Base-by-base conservation (phyloP, 768 basidiomycete species). In the Tulasnella sp. region DNA sequence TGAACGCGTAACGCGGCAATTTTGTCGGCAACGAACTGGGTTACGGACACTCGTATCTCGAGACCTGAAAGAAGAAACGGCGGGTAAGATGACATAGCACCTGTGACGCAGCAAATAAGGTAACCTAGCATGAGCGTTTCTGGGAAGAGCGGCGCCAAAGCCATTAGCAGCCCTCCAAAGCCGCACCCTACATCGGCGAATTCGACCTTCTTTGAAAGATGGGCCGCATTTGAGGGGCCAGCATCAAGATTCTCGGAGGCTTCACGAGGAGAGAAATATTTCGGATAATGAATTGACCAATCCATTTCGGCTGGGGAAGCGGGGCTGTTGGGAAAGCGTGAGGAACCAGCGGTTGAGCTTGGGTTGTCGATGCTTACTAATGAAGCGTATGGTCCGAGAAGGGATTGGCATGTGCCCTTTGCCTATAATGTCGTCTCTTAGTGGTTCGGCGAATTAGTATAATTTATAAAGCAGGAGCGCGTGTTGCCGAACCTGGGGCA, bases 141-240 rank as follows among this genome's bases (percentile, higher is more conserved):
- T 9, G 98, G 98, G 82, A 93, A 98, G 48, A 94, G 85, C 7
- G 96, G 95, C 0, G 96, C 94, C 20, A 99, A 89, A 5, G 93
- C 85, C 80, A 96, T 92, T 79, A 97, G 86, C 55, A 99, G 89
- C 20, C 98, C 98, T 18, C 98, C 98, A 82, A 99, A 99, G 61
- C 98, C 98, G 83, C 98, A 99, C 0, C 98, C 98, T 46, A 99
- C 90, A 84, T 99, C 98, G 4, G 95, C 98, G 82, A 96, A 98
- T 84, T 96, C 95, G 69, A 98, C 96, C 13, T 86, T 85, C 82
- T 92, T 92, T 6, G 87, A 83, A 32, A 82, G 84, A 40, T 86
- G 44, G 2, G 29, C 37, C 15, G 29, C 83, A 40, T 26, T 72
- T 40, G 37, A 46, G 6, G 71, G 44, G 5, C 46, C 32, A 32